phyloP scores from a whole-genome alignment of 441 rosid species.

The Gossypium aridum region DNA sequence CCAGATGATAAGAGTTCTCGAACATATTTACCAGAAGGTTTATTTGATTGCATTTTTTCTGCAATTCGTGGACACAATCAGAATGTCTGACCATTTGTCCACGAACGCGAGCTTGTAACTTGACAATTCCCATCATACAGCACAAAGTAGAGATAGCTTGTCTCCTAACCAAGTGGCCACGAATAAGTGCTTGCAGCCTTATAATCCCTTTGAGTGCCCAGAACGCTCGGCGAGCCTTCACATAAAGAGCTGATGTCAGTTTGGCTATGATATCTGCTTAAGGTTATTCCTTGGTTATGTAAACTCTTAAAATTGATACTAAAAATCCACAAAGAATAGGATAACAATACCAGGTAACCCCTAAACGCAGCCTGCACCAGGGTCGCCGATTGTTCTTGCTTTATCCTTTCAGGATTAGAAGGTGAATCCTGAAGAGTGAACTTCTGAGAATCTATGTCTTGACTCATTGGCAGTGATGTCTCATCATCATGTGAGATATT shows the following conservation, averaged over 20 bases:
- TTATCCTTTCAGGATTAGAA: constrained; percentile 43
- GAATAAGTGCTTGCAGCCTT: constrained; percentile 71
- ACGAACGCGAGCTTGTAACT: constrained; percentile 49
- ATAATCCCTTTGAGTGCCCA: constrained; percentile 63
- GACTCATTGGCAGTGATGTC: constrained; percentile 25
- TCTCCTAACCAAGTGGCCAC: constrained; percentile 67
- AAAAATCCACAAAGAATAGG: background rate
- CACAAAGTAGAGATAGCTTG: constrained; percentile 61
- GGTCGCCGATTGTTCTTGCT: constrained; percentile 60
- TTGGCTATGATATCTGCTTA: constrained; percentile 11
- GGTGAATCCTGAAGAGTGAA: constrained; percentile 17
- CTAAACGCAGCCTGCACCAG: constrained; percentile 85
- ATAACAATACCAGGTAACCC: constrained; percentile 78
- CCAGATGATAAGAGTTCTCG: background rate
- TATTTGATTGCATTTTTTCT: constrained; percentile 24
- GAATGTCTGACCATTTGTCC: constrained; percentile 55
- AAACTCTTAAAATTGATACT: background rate
- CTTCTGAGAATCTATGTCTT: constrained; percentile 27
- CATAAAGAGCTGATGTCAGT: constrained; percentile 27
- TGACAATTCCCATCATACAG: constrained; percentile 53
- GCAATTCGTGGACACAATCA: constrained; percentile 45
- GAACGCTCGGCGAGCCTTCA: constrained; percentile 73
- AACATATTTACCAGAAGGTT: constrained; percentile 43
- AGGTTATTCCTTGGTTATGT: background rate
- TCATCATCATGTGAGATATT: constrained; percentile 31